These are phyloP conservation scores for Nannochloropsis gaditana DNA, from an alignment of 108 stramenopile genomes.

Conservation along the genomic window DNA sequence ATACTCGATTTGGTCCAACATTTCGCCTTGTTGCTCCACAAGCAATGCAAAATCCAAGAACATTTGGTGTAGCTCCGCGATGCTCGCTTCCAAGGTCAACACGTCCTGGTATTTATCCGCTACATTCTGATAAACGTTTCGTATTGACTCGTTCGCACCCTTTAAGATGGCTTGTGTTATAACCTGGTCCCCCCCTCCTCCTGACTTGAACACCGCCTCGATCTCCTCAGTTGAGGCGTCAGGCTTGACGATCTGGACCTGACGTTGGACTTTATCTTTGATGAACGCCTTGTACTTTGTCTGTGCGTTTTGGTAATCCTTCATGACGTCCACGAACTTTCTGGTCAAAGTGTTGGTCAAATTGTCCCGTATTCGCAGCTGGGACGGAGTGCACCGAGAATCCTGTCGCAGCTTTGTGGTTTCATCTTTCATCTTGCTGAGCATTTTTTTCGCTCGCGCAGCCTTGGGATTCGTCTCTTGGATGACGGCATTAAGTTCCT, in stretches of 20 bases:
- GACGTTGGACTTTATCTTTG: conserved; percentile 84
- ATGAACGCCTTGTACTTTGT: conserved; percentile 93
- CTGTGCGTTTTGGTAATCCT: conserved; percentile 88
- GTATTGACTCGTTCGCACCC: conserved; percentile 80
- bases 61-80: conserved; percentile 98
- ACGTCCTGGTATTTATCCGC: conserved; percentile 98
- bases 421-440: conserved; percentile 55
- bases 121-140: conserved; percentile 72
- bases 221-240: conserved; percentile 94
- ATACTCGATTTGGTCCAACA: conserved; percentile 94
- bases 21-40: conserved; percentile 97
- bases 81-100: conserved; percentile 81
- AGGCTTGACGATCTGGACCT: conserved; percentile 90
- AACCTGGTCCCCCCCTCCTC: conserved; percentile 69
- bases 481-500: conserved; percentile 31
- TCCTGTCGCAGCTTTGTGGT: conserved; percentile 51
- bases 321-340: conserved; percentile 97
- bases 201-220: conserved; percentile 80
- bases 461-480: conserved; percentile 50
- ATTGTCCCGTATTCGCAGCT: conserved; percentile 67
- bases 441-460: conserved; percentile 54
- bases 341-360: conserved; percentile 83
- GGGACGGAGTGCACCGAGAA: conserved; percentile 38
- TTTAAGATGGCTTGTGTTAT: conserved; percentile 62
- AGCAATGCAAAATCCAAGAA: conserved; percentile 96